Base-by-base conservation (phyloP, 2,329 filamentous ascomycete species). In the Ramularia collo-cygni region DNA sequence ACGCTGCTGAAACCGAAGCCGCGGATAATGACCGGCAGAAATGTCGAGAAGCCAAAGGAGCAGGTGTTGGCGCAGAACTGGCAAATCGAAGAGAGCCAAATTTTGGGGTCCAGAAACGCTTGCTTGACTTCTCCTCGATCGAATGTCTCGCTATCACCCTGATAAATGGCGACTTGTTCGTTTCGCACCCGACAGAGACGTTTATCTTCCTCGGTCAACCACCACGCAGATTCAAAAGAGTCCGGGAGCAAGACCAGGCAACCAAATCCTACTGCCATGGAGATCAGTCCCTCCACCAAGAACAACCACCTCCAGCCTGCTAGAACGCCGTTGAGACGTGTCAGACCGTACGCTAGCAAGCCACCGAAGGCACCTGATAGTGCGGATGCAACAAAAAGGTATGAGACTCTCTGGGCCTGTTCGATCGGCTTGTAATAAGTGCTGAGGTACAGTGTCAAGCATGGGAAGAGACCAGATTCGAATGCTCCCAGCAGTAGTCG, bases 1-100 rank as follows among this genome's bases (percentile, higher is more conserved):
- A 44, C 24, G 4, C 38, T 32, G 10, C 37, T 43, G 28, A 39
- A 46, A 10, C 46, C 64, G 56, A 48, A 50, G 50, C 46, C 64
- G 44, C 12, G 56, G 55, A 53, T 58, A 54, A 60, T 64, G 28
- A 62, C 62, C 8, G 52, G 62, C 43, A 64, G 44, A 46, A 64
- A 64, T 2, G 54, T 54, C 17, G 54, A 54, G 35, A 60, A 62
- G 0, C 58, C 60, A 38, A 54, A 57, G 13, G 60, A 50, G 18
- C 56, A 52, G n/a, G 58, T 54, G 34, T 56, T 52, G 9, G 55
- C 55, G 9, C 53, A 56, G 37, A 63, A 63, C 47, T 64, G 59
- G 16, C 56, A 49, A 10, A 58, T 41, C 3, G 47, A 47, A 12
- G 48, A 44, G 7, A 57, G 38, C 27, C 53, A 61, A 21, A 62